Evolutionary conservation across 495 filamentous ascomycete genomes (phyloP), one percentile per base, ranked within the genome.

Genomic region (Bacidia gigantensis): DNA sequence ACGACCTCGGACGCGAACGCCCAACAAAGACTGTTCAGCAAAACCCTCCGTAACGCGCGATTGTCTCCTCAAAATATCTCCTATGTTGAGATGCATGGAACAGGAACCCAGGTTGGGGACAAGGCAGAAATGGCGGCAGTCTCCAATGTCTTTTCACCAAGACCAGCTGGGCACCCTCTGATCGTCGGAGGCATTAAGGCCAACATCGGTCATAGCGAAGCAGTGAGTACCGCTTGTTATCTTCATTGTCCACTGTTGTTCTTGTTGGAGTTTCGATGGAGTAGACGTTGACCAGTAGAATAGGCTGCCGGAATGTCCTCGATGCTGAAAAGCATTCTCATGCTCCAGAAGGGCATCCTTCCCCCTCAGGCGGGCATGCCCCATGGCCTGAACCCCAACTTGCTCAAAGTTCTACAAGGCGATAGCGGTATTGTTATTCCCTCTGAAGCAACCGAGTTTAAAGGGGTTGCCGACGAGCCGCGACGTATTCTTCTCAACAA

Each of bases 141-240:
- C 10, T 32, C 46, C 0, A 51, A 64, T n/a, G 11, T 45, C 65
- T 3, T 64, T 68, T 42, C 63, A 58, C 0, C 52, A 63, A 1
- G 56, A 44, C 24, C 54, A 41, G 11, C 20, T 32, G 12, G 46
- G 77, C 75, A 80, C 57, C 75, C 82, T 9, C 71, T 89, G 0
- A 74, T 78, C 55, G 69, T 89, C 0, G 86, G 84, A 24, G 75
- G 84, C 0, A 74, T 85, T 52, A 89, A 88, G 61, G 79, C 84
- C 1, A 72, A 74, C 46, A 45, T 71, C 18, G 71, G 69, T 2
- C 69, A 72, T 42, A 58, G 64, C 0, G 69, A 70, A 53, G 63
- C 67, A 18, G 47, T n/a, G n/a, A n/a, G n/a, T n/a, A n/a, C 26
- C 2, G 59, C 69, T 0, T 1, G 54, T 65, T 0, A 49, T 60